These are phyloP conservation scores for Stachybotrys echinatus DNA, from an alignment of 2,329 filamentous ascomycete genomes.

Conservation along the genomic window DNA sequence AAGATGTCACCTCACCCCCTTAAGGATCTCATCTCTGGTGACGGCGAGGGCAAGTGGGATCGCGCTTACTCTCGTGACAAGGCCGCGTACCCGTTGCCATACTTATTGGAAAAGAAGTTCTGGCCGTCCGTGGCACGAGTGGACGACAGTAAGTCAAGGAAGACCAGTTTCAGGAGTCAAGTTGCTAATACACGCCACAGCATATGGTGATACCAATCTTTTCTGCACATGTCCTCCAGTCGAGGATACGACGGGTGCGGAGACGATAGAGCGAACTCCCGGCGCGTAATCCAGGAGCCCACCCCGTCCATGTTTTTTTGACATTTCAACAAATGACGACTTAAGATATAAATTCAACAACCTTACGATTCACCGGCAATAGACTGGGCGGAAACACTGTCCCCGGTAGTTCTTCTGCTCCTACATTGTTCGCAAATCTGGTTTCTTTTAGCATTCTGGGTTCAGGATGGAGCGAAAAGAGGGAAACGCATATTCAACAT, in stretches of 20 bases:
- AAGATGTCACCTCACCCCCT: conserved; percentile 87
- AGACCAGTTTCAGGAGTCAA: not conserved
- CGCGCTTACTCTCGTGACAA: conserved; percentile 74
- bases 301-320: conserved; percentile 5
- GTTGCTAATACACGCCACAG: conserved; percentile 33
- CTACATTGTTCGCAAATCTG: too few species aligned
- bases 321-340: conserved; percentile 7
- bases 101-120: conserved; percentile 91
- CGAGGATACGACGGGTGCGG: conserved; percentile 45
- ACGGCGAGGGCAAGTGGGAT: conserved; percentile 59
- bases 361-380: not conserved
- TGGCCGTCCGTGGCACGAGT: conserved; percentile 86
- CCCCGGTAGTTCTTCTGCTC: too few species aligned
- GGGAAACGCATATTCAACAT: not conserved
- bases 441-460: too few species aligned
- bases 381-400: not conserved
- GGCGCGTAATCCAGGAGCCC: not conserved
- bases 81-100: conserved; percentile 81
- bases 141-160: conserved; percentile 50
- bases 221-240: conserved; percentile 94
- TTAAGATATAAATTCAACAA: not conserved
- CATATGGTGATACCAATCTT: conserved; percentile 85
- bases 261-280: not conserved
- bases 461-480: too few species aligned
- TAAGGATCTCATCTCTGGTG: conserved; percentile 65